Evolutionary conservation across 2,329 filamentous ascomycete genomes (phyloP).

Genomic region (Curvularia hawaiiensis): DNA sequence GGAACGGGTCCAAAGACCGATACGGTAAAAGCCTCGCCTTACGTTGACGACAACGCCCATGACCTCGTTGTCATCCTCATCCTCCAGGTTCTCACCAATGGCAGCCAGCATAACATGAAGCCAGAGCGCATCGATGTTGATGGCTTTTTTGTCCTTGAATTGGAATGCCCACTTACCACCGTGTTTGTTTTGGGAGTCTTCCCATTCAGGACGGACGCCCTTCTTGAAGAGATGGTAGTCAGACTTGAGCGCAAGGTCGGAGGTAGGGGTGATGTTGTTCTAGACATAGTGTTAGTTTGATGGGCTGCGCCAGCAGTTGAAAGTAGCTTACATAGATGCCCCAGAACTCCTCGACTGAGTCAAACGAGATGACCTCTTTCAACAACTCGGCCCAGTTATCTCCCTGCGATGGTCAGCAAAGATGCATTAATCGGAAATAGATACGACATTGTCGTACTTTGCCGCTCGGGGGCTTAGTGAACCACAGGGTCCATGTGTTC

Average conservation of each 20-base stretch:
- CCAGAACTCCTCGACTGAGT: conserved; percentile 99
- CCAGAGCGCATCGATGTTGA: conserved; percentile 95
- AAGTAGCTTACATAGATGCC: conserved; percentile 84
- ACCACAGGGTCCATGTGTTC: conserved; percentile 99
- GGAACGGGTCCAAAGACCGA: conserved; percentile 96
- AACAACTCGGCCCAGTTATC: conserved; percentile 99
- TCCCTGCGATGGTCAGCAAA: conserved; percentile 61
- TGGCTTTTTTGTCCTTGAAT: conserved; percentile 92
- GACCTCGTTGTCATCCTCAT: conserved; percentile 92
- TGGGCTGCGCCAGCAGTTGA: background rate
- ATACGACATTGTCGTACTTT: conserved; percentile 65
- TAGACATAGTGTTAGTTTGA: conserved; percentile 49
- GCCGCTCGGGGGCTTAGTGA: conserved; percentile 95
- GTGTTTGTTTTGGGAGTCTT: conserved; percentile 98
- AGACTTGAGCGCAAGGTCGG: conserved; percentile 94
- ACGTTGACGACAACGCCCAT: conserved; percentile 99
- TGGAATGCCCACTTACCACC: conserved; percentile 99
- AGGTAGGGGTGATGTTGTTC: conserved; percentile 99
- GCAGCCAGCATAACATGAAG: conserved; percentile 95
- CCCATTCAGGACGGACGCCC: conserved; percentile 96
- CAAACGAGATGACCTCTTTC: conserved; percentile 98
- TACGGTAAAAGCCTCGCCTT: conserved; percentile 96
- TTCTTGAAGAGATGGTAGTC: conserved; percentile 99
- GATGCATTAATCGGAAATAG: background rate
- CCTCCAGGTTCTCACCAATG: conserved; percentile 96